These are phyloP conservation scores for Sesbania bispinosa DNA, from an alignment of 306 rosid genomes.

Conservation along the genomic window DNA sequence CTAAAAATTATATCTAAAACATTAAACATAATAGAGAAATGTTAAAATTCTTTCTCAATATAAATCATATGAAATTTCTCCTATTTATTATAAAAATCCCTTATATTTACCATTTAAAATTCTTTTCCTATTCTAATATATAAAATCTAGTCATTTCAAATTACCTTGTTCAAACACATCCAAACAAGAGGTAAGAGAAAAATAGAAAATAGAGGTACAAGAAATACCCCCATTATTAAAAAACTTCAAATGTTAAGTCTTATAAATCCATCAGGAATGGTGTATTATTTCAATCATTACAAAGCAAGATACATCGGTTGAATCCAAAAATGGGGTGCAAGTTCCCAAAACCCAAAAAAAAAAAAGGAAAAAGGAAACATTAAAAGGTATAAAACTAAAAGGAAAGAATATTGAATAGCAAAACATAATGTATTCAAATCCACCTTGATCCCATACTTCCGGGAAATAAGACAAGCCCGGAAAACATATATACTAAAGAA, in stretches of 20 bases:
- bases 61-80: too few species aligned
- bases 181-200: too few species aligned
- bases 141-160: too few species aligned
- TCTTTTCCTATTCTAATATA: too few species aligned
- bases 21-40: too few species aligned
- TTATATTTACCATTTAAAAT: too few species aligned
- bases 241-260: neutral
- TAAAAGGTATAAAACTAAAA: slow-evolving; percentile 5
- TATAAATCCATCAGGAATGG: slow-evolving; percentile 14
- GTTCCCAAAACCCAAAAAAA: slow-evolving; percentile 2
- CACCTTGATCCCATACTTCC: slow-evolving; percentile 24
- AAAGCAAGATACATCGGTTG: slow-evolving; percentile 20
- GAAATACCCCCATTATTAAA: neutral
- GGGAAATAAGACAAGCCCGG: slow-evolving; percentile 20
- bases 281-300: slow-evolving; percentile 20
- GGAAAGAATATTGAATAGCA: slow-evolving; percentile 40
- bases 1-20: too few species aligned
- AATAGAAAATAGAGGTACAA: neutral
- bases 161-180: too few species aligned
- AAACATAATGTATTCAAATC: slow-evolving; percentile 32
- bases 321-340: slow-evolving; percentile 28
- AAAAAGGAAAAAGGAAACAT: neutral
- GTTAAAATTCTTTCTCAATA: too few species aligned
- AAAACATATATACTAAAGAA: slow-evolving; percentile 41
- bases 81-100: too few species aligned